Conservation (phyloP, 768 basidiomycete genomes). For the Kwoniella dendrophila region DNA sequence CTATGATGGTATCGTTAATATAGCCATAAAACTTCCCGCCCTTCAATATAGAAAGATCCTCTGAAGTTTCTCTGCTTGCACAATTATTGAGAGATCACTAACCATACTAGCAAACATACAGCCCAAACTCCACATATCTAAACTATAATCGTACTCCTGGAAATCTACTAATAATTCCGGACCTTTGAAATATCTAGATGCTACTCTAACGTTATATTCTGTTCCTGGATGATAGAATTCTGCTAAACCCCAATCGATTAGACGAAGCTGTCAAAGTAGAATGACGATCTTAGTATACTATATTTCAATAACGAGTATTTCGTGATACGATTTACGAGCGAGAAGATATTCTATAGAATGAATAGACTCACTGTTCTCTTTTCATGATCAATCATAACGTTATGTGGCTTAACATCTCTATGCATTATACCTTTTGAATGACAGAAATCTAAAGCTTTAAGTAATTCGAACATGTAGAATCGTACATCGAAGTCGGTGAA, state of each 20-base stretch:
- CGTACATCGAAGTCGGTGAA: slow-evolving; percentile 95
- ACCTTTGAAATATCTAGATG: slow-evolving; percentile 96
- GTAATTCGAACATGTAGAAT: slow-evolving; percentile 93
- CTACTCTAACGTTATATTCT: slow-evolving; percentile 97
- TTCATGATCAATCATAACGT: slow-evolving; percentile 99
- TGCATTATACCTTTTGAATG: slow-evolving; percentile 99
- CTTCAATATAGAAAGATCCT: too few species aligned
- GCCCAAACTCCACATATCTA: slow-evolving; percentile 98
- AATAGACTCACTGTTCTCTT: slow-evolving; percentile 77
- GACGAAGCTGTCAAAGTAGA: slow-evolving; percentile 79
- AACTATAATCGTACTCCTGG: slow-evolving; percentile 95
- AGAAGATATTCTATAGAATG: too few species aligned
- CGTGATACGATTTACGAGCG: neutral
- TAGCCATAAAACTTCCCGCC: neutral
- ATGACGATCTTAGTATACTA: too few species aligned
- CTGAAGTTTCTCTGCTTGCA: too few species aligned
- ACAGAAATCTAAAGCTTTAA: slow-evolving; percentile 96
- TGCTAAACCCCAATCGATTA: slow-evolving; percentile 98
- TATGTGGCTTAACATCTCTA: slow-evolving; percentile 96
- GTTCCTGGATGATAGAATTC: slow-evolving; percentile 98
- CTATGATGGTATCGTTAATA: slow-evolving; percentile 57
- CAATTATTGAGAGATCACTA: slow-evolving; percentile 43
- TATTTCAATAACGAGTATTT: too few species aligned
- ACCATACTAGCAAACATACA: slow-evolving; percentile 99
- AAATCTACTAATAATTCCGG: slow-evolving; percentile 96